phyloP scores from a whole-genome alignment of 257 asterid species.

The Linaria vulgaris region DNA sequence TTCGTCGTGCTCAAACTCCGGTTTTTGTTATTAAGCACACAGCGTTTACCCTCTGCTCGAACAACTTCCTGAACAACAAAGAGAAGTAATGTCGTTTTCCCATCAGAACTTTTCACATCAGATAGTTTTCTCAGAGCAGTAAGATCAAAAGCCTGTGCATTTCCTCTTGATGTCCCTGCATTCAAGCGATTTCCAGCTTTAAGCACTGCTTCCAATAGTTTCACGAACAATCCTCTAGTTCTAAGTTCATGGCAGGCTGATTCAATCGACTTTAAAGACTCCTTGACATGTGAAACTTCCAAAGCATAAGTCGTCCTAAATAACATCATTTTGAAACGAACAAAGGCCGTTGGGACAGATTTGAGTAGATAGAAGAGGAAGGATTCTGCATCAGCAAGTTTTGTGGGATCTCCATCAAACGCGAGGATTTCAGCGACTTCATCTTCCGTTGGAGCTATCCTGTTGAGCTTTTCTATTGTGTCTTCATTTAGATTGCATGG shows the following conservation, averaged over 20 bases:
- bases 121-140: constrained; percentile 76
- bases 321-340: constrained; percentile 71
- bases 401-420: constrained; percentile 69
- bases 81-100: constrained; percentile 78
- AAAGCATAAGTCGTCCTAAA: constrained; percentile 53
- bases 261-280: constrained; percentile 53
- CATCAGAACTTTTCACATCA: constrained; percentile 85
- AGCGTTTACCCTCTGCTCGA: constrained; percentile 88
- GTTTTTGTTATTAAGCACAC: constrained; percentile 45
- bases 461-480: constrained; percentile 62
- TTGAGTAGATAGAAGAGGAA: constrained; percentile 84
- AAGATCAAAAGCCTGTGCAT: constrained; percentile 82
- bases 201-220: constrained; percentile 83
- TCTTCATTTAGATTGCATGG: constrained; percentile 60
- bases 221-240: constrained; percentile 74
- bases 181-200: constrained; percentile 88
- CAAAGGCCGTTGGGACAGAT: constrained; percentile 76
- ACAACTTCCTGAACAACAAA: constrained; percentile 92
- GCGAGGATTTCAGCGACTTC: constrained; percentile 59
- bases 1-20: constrained; percentile 47
- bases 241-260: constrained; percentile 73
- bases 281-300: constrained; percentile 50
- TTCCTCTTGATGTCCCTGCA: constrained; percentile 84
- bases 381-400: constrained; percentile 84
- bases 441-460: constrained; percentile 67